Conservation (phyloP, 805 yeast species). For the Starmerella tilneyi region DNA sequence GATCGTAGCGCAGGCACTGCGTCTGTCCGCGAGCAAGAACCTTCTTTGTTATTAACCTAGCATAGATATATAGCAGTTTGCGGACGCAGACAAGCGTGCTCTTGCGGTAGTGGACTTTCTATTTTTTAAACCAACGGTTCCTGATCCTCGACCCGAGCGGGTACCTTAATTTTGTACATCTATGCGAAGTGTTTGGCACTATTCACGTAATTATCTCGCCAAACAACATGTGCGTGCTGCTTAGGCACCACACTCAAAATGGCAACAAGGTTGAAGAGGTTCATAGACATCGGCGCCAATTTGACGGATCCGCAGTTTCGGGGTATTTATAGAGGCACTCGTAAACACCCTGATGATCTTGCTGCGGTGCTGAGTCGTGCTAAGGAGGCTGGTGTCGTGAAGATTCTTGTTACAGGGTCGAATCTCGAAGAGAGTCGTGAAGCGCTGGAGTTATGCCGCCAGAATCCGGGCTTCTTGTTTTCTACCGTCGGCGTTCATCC, state of each 20-base stretch:
- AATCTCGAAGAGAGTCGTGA: conserved; percentile 52
- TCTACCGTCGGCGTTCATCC: conserved; percentile 94
- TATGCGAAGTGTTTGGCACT: too few species aligned
- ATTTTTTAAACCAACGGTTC: too few species aligned
- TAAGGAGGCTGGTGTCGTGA: conserved; percentile 48
- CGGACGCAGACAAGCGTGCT: too few species aligned
- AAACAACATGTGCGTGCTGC: not conserved
- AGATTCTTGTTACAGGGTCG: conserved; percentile 76
- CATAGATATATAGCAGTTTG: too few species aligned
- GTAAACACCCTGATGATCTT: conserved; percentile 60
- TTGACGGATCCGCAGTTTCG: conserved; percentile 81
- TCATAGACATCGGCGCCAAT: conserved; percentile 53
- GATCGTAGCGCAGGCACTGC: too few species aligned
- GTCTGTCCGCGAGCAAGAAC: too few species aligned
- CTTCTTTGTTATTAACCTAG: too few species aligned
- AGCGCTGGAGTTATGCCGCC: conserved; percentile 44
- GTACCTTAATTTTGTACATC: too few species aligned
- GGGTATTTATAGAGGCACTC: conserved; percentile 65
- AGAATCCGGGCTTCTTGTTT: conserved; percentile 28
- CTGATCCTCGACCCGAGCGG: too few species aligned
- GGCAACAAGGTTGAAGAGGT: conserved; percentile 12
- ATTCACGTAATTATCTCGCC: too few species aligned
- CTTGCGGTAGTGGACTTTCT: too few species aligned
- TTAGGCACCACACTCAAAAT: conserved; percentile 1
- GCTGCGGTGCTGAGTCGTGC: conserved; percentile 59